Percentiles rank a stretch among this genome's conserved stretches.
These are phyloP conservation scores for Paramecium pentaurelia DNA, from an alignment of 73 alveolate genomes.

Conservation along the genomic window DNA sequence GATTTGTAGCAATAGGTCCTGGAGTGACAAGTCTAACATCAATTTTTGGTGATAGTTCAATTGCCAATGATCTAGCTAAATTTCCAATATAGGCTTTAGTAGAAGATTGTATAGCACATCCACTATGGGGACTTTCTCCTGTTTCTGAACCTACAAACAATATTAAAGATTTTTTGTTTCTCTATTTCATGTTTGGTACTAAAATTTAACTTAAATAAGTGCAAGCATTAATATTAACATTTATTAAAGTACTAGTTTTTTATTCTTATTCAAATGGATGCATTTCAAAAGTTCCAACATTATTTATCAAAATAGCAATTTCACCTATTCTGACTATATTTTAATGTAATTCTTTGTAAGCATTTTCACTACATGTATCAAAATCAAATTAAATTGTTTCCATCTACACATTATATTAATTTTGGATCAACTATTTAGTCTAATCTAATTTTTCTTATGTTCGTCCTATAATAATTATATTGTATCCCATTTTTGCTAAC, in stretches of 20 bases:
- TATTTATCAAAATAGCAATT: slow-evolving; percentile 48
- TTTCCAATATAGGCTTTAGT: neutral
- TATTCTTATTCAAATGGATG: neutral
- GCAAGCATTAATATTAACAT: neutral
- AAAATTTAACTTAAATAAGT: neutral
- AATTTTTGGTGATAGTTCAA: neutral
- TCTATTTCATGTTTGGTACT: neutral
- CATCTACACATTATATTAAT: neutral
- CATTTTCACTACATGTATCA: neutral
- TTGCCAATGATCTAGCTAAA: neutral
- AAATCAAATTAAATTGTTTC: neutral
- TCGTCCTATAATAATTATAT: slow-evolving; percentile 61
- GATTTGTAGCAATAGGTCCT: neutral
- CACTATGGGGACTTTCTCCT: neutral
- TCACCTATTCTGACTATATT: neutral
- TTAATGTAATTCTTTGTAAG: neutral
- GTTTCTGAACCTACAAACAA: neutral
- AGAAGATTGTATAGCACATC: neutral
- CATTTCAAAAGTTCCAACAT: slow-evolving; percentile 54
- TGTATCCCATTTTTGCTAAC: slow-evolving; percentile 68
- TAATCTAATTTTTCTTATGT: slow-evolving; percentile 53
- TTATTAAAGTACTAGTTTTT: neutral
- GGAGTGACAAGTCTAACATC: neutral
- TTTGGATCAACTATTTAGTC: neutral
- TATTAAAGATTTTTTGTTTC: neutral